Base-by-base conservation (phyloP, 1,284 basidiomycete species). In the Leccinum pachyderme region DNA sequence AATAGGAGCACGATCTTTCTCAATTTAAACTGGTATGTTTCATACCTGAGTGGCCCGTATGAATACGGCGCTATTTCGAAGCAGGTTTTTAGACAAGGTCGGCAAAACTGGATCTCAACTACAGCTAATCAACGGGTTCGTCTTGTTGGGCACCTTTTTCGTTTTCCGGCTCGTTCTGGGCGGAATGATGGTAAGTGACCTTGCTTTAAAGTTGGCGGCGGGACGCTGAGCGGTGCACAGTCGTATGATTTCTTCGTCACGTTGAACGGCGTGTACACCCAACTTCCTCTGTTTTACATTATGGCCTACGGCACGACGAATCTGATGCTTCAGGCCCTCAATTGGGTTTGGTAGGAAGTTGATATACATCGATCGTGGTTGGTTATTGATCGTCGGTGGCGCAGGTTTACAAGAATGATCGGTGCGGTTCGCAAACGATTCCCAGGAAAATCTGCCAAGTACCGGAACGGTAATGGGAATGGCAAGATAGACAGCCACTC, bases 61-160 rank as follows among this genome's bases (percentile, higher is more conserved):
- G 49, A 29, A 37, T 2, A 35, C 46, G 52, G 52, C 57, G 56
- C 15, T 29, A 54, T 37, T 13, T 41, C 7, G 13, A 15, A 44
- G 15, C 54, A 87, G 87, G 82, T 86, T 86, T 71, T 68, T 91
- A 58, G 88, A 91, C 69, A 91, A 91, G 70, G 84, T 79, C 24
- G 79, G 80, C 32, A 79, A 77, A 53, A 89, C 87, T 0, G 89
- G 89, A n/a, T 79, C 78, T 45, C 78, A 59, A 2, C 62, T 82
- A 37, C 89, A 91, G 64, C 69, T 86, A 25, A 62, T 87, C 49
- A 91, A 91, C 63, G 89, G 88, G 12, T 55, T 81, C 46, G 66
- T 79, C 57, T 75, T 91, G n/a, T 71, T 91, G 25, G 58, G 65
- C 31, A 74, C 81, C 5, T 92, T 91, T 73, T 83, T 86, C 63